Evolutionary conservation across 768 basidiomycete genomes (phyloP).

Genomic region (Boletus subcaerulescens): DNA sequence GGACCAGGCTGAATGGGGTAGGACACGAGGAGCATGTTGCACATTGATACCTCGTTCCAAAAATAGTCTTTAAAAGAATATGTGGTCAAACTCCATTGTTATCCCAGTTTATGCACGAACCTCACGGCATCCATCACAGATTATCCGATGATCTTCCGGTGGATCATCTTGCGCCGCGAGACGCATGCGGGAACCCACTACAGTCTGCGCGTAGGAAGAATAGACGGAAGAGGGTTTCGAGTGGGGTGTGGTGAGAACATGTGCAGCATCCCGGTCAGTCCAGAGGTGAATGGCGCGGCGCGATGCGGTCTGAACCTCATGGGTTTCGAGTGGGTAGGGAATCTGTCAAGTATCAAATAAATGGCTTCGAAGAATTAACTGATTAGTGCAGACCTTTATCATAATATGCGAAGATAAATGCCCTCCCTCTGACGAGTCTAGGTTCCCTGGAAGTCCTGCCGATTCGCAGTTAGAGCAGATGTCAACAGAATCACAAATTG

Average conservation of each 20-base stretch:
- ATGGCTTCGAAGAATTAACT: neutral
- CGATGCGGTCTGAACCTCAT: slow-evolving; percentile 75
- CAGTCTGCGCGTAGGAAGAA: slow-evolving; percentile 64
- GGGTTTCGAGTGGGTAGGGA: slow-evolving; percentile 73
- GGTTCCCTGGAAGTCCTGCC: slow-evolving; percentile 78
- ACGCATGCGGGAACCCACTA: slow-evolving; percentile 52
- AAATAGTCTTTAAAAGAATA: slow-evolving; percentile 50
- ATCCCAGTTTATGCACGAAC: slow-evolving; percentile 36
- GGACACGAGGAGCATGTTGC: slow-evolving; percentile 82
- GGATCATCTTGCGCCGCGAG: slow-evolving; percentile 29
- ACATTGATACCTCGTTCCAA: slow-evolving; percentile 85
- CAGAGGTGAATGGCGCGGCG: slow-evolving; percentile 71
- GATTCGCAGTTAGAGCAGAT: slow-evolving; percentile 88
- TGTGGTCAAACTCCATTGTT: neutral
- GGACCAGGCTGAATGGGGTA: slow-evolving; percentile 68
- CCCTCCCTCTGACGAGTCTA: slow-evolving; percentile 73
- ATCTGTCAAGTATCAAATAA: slow-evolving; percentile 49
- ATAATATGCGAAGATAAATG: slow-evolving; percentile 87
- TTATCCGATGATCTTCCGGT: slow-evolving; percentile 52
- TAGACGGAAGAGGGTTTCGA: slow-evolving; percentile 57
- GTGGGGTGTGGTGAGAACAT: slow-evolving; percentile 46
- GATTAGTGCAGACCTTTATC: slow-evolving; percentile 67
- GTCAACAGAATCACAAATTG: slow-evolving; percentile 80
- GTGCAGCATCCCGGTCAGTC: slow-evolving; percentile 71
- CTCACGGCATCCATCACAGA: slow-evolving; percentile 59